Percentiles rank a stretch among this genome's conserved stretches.
Evolutionary conservation across 192 early-diverging fungal genomes (phyloP).

Genomic region (Backusella tuberculispora): DNA sequence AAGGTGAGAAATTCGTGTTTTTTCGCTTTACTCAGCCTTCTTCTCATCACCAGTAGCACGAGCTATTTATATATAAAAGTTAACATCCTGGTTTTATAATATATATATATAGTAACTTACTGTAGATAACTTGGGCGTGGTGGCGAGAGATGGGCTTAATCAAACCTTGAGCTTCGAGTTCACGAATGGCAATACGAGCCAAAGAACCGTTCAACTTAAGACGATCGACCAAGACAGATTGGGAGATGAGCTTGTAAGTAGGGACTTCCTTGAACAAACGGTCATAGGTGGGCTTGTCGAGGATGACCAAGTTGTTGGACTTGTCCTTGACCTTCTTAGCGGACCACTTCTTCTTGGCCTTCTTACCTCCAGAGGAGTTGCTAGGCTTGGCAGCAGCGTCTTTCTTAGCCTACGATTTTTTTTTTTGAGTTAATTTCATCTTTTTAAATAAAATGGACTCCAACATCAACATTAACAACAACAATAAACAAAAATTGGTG

Average conservation of each 20-base stretch:
- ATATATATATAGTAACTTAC: neutral
- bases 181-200: slow-evolving; percentile 92
- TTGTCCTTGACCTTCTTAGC: slow-evolving; percentile 99
- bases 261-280: slow-evolving; percentile 99
- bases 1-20: neutral
- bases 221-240: slow-evolving; percentile 98
- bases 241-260: slow-evolving; percentile 99
- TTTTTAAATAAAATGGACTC: too few species aligned
- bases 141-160: slow-evolving; percentile 92
- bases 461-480: neutral
- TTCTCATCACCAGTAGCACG: slow-evolving; percentile 59
- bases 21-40: slow-evolving; percentile 13
- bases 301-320: slow-evolving; percentile 99
- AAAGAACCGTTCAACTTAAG: slow-evolving; percentile 97
- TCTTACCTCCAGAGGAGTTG: slow-evolving; percentile 65
- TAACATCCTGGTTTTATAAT: neutral
- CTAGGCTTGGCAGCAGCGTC: slow-evolving; percentile 61
- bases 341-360: slow-evolving; percentile 94
- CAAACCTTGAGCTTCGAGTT: slow-evolving; percentile 88
- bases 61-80: slow-evolving; percentile 11
- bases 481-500: too few species aligned
- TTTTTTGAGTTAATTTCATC: too few species aligned
- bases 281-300: slow-evolving; percentile 97
- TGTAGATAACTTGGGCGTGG: slow-evolving; percentile 91
- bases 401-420: slow-evolving; percentile 62